phyloP scores from a whole-genome alignment of 352 stramenopile species.

The Pythium myriotylum region DNA sequence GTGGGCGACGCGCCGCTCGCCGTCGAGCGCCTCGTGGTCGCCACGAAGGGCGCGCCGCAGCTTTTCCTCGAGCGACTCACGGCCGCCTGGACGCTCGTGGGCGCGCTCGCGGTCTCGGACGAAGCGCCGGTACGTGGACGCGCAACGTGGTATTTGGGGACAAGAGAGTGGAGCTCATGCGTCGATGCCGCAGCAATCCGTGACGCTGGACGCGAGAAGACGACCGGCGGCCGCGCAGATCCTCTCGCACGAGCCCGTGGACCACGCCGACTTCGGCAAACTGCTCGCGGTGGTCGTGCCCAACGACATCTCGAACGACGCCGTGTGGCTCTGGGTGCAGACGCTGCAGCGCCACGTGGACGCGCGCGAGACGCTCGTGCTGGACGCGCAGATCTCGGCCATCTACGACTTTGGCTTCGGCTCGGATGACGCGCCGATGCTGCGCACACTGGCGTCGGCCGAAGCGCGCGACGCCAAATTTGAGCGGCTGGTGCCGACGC shows the following conservation, averaged over 20 bases:
- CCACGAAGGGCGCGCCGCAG: conserved; percentile 43
- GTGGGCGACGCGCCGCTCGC: conserved; percentile 12
- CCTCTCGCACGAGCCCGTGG: conserved; percentile 40
- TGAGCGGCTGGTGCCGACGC: conserved; percentile 36
- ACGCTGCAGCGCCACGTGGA: conserved; percentile 43
- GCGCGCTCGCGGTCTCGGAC: conserved; percentile 54
- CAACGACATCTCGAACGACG: conserved; percentile 40
- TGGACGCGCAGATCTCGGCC: conserved; percentile 59
- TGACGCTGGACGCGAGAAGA: conserved; percentile 21
- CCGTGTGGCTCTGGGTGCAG: conserved; percentile 56
- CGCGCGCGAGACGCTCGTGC: conserved; percentile 50
- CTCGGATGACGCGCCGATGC: conserved; percentile 35
- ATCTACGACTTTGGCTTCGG: conserved; percentile 50
- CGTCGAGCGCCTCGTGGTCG: conserved; percentile 53
- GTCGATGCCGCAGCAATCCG: background rate
- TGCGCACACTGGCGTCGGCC: conserved; percentile 51
- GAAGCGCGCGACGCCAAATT: conserved; percentile 32
- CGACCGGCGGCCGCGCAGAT: conserved; percentile 34
- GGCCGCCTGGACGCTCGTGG: conserved; percentile 44
- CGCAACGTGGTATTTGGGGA: background rate
- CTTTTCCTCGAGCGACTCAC: conserved; percentile 53
- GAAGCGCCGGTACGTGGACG: conserved; percentile 43
- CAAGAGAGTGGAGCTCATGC: no score
- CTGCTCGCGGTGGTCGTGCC: conserved; percentile 44
- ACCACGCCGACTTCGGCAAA: conserved; percentile 38